Evolutionary conservation across 2,329 filamentous ascomycete species (phyloP), one percentile per base, ranked within the genome.

Genomic region (Plectosphaerella sp.): DNA sequence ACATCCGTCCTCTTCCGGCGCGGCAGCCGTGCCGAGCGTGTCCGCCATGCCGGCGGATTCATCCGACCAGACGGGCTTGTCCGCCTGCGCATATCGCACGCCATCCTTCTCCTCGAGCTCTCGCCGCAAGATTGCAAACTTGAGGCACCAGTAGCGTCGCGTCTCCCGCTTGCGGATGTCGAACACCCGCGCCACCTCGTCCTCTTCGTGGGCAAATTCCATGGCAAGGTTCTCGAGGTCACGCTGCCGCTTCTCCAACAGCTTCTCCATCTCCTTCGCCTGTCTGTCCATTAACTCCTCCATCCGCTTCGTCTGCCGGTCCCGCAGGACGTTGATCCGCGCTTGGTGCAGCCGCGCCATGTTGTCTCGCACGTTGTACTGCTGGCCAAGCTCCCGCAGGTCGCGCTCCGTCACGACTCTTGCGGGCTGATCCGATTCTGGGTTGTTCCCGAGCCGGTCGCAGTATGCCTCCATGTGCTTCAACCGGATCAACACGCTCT

Each of bases 401-500:
- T 86, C 79, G 45, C 77, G 73, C 60, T 84, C 79, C 2, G 83
- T 86, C 15, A 86, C 80, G 1, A 76, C 67, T 8, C 83, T 70
- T 1, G 70, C 67, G 4, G 79, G 78, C 64, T 78, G 72, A 4
- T 63, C 58, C 2, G 64, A 59, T 35, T 60, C 66, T 2, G 67
- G 64, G 22, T 64, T 70, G 33, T 71, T 71, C 4, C 77, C 78
- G 2, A 80, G 65, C 4, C 76, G 75, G 54, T 82, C 75, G 59
- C 82, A 86, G 62, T 86, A 86, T 6, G 81, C 82, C 59, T 86
- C 82, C 83, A 86, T 86, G 57, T 86, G 78, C 61, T 77, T 78
- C n/a, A 86, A 68, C 14, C 82, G 75, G 37, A 83, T 78, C 33
- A 71, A 72, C 37, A 85, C 74, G 57, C 78, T 82, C 53, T 73